Evolutionary conservation across 2,329 filamentous ascomycete genomes (phyloP).

Genomic region (Aurifilum marmelostoma): DNA sequence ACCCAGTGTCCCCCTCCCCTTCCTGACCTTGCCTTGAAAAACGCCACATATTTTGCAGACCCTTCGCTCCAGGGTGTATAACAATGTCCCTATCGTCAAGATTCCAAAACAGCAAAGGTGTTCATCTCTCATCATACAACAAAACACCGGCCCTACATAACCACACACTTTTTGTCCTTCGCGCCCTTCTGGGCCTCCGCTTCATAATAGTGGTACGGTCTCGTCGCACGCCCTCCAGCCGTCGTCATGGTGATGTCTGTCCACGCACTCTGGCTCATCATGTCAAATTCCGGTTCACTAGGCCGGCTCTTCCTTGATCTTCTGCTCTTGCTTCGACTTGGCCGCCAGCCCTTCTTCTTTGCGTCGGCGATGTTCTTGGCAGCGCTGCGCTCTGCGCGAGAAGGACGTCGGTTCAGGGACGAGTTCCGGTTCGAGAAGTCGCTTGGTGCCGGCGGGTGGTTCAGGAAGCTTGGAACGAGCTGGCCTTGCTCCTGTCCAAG

Average conservation of each 20-base stretch:
- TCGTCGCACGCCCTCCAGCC: constrained; percentile 29
- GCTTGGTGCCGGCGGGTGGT: constrained; percentile 36
- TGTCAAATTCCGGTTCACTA: constrained; percentile 42
- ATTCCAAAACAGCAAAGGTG: not conserved
- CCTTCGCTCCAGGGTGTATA: not conserved
- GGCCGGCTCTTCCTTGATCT: constrained; percentile 42
- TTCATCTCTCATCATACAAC: not conserved
- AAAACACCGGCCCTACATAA: constrained; percentile 53
- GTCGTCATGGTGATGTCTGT: constrained; percentile 51
- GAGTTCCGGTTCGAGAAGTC: constrained; percentile 39
- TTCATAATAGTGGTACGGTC: constrained; percentile 9
- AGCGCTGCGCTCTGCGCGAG: constrained; percentile 62
- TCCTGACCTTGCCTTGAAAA: not conserved
- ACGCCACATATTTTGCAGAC: not conserved
- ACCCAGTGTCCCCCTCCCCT: not conserved
- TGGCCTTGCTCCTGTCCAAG: constrained; percentile 36
- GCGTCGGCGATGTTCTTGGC: constrained; percentile 66
- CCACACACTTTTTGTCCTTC: constrained; percentile 52
- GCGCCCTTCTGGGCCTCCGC: constrained; percentile 34
- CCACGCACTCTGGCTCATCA: constrained; percentile 53
- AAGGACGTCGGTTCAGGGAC: constrained; percentile 52
- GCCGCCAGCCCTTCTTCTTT: constrained; percentile 57
- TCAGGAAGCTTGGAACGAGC: constrained; percentile 19
- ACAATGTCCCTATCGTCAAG: not conserved
- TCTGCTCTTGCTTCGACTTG: constrained; percentile 44